These are phyloP conservation scores for Tothia fuscella DNA, from an alignment of 2,329 filamentous ascomycete genomes.

Conservation along the genomic window DNA sequence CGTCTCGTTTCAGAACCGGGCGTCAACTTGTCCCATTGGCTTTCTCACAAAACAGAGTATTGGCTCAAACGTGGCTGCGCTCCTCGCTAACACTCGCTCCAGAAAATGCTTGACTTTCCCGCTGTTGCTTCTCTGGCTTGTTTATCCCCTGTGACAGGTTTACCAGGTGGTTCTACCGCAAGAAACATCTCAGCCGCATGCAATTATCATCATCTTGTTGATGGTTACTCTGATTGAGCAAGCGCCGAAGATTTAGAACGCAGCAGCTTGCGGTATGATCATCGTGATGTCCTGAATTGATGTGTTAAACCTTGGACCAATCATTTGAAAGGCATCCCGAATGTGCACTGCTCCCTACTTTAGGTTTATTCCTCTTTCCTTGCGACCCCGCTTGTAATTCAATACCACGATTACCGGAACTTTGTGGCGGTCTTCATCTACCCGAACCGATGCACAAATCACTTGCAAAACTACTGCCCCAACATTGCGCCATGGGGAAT, in stretches of 20 bases:
- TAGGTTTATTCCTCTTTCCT: not conserved
- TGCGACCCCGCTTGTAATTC: not conserved
- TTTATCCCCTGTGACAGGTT: constrained; percentile 5
- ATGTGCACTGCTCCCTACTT: too few relatives aligned
- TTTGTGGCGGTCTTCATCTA: not conserved
- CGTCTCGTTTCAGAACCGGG: not conserved
- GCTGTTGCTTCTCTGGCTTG: not conserved
- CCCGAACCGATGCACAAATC: not conserved
- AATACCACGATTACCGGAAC: not conserved
- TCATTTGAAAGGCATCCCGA: not conserved
- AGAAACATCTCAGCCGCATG: not conserved
- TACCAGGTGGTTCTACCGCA: not conserved
- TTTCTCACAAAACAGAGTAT: not conserved
- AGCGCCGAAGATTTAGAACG: not conserved
- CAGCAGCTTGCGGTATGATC: not conserved
- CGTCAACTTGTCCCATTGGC: constrained; percentile 2
- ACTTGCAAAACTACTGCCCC: not conserved
- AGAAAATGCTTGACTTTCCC: too few relatives aligned
- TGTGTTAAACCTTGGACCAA: not conserved
- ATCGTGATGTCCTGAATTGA: not conserved
- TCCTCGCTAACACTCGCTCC: too few relatives aligned
- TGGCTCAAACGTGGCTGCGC: constrained; percentile 1
- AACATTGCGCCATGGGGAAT: not conserved
- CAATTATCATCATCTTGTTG: not conserved
- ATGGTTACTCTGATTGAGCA: not conserved